Conservation (phyloP, 2,329 filamentous ascomycete species). For the Sporothrix brasiliensis region DNA sequence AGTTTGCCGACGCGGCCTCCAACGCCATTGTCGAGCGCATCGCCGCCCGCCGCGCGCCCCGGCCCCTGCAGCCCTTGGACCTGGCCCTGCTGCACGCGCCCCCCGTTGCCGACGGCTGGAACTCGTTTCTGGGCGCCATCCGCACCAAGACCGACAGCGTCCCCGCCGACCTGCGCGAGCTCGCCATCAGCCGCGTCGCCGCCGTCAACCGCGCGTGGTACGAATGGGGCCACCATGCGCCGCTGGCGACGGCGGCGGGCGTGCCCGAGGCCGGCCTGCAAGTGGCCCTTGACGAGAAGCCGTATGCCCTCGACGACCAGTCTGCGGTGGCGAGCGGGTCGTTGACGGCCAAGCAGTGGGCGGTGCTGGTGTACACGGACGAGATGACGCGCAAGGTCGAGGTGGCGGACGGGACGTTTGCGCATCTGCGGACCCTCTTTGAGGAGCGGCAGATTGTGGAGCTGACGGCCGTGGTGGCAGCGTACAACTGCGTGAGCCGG, state of each 20-base stretch:
- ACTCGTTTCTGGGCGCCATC: conserved; percentile 66
- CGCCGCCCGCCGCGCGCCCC: conserved; percentile 65
- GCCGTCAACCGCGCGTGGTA: conserved; percentile 81
- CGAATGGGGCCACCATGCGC: conserved; percentile 80
- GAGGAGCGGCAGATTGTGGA: conserved; percentile 75
- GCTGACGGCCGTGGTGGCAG: conserved; percentile 75
- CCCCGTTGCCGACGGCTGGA: conserved; percentile 75
- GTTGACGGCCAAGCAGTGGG: conserved; percentile 65
- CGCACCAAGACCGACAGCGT: conserved; percentile 60
- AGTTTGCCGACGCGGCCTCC: conserved; percentile 50
- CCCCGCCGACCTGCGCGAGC: conserved; percentile 65
- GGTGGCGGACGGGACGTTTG: conserved; percentile 71
- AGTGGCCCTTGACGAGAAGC: conserved; percentile 45
- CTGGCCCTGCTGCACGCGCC: conserved; percentile 75
- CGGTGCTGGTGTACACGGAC: conserved; percentile 73
- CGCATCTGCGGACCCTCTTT: conserved; percentile 62
- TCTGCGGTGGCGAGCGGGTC: neutral
- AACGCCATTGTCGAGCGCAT: conserved; percentile 65
- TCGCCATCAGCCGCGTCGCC: conserved; percentile 80
- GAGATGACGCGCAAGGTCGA: conserved; percentile 78
- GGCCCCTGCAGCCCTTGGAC: conserved; percentile 74
- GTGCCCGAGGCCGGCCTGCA: conserved; percentile 57
- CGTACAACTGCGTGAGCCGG: conserved; percentile 83
- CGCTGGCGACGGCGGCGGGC: conserved; percentile 63
- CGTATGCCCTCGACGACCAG: conserved; percentile 36